Conservation (phyloP, 1,284 basidiomycete genomes). For the Rhodotorula sp. region DNA sequence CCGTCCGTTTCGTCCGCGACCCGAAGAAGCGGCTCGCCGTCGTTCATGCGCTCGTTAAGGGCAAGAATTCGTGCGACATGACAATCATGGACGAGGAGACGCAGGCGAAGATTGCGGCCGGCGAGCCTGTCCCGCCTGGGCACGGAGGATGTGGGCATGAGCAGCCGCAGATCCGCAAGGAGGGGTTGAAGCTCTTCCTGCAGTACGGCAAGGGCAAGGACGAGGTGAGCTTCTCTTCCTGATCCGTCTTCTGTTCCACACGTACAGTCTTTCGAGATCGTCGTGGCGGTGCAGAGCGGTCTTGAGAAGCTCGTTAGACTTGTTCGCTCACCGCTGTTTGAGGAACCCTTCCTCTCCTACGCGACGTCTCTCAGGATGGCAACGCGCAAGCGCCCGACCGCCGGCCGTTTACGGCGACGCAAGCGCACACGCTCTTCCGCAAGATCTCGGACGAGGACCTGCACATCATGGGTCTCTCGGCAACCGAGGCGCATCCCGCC, state of each 20-base stretch:
- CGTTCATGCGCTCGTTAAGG: conserved; percentile 85
- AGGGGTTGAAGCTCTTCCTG: conserved; percentile 92
- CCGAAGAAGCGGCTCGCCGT: conserved; percentile 60
- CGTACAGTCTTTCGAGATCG: neutral
- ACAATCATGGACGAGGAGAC: conserved; percentile 64
- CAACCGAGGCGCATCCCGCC: conserved; percentile 93
- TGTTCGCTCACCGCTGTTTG: conserved; percentile 16
- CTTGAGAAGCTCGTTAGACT: neutral
- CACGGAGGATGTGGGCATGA: conserved; percentile 94
- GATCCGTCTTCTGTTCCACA: neutral
- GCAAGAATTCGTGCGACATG: conserved; percentile 79
- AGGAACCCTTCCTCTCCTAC: neutral
- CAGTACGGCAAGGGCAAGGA: conserved; percentile 77
- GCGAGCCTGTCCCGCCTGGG: conserved; percentile 59
- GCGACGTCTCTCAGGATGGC: conserved; percentile 59
- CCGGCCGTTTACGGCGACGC: conserved; percentile 78
- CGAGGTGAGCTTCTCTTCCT: conserved; percentile 27
- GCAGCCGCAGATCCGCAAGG: conserved; percentile 89
- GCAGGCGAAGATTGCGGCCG: conserved; percentile 72
- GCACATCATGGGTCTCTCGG: conserved; percentile 86
- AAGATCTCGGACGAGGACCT: conserved; percentile 91
- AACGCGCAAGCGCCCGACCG: conserved; percentile 88
- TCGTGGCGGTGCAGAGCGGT: neutral
- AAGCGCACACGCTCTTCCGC: conserved; percentile 73
- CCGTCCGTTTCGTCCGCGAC: conserved; percentile 43